These are phyloP conservation scores for Funneliformis caledonium DNA, from an alignment of 371 early-diverging fungal genomes.

Conservation along the genomic window DNA sequence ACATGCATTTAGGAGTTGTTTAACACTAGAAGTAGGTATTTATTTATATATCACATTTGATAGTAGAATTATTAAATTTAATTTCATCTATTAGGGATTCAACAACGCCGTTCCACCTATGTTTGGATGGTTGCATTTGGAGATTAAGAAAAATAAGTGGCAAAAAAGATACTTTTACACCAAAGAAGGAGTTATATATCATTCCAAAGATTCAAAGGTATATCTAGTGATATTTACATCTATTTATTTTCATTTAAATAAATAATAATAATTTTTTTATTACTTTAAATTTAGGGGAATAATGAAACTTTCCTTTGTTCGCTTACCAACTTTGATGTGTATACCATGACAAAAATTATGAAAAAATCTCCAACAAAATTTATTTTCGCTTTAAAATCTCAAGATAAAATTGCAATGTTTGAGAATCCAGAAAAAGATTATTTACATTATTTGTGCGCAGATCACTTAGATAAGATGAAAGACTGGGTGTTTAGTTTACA, in stretches of 20 bases:
- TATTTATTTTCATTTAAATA: constrained; percentile 2
- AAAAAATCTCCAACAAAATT: constrained; percentile 79
- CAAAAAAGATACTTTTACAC: constrained; percentile 70
- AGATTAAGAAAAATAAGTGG: constrained; percentile 79
- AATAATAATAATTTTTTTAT: neutral
- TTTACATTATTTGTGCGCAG: constrained; percentile 78
- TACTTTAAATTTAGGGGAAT: constrained; percentile 44
- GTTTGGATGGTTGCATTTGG: constrained; percentile 70
- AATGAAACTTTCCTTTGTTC: constrained; percentile 66
- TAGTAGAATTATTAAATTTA: neutral
- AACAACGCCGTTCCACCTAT: constrained; percentile 46
- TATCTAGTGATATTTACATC: no score
- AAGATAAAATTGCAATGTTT: constrained; percentile 72
- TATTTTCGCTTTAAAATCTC: constrained; percentile 85
- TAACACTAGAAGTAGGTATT: constrained; percentile 47
- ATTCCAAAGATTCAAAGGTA: constrained; percentile 71
- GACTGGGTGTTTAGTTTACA: constrained; percentile 87
- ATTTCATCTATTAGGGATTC: constrained; percentile 35
- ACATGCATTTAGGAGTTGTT: constrained; percentile 57
- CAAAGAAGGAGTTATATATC: constrained; percentile 67
- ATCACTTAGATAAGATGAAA: constrained; percentile 71
- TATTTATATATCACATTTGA: neutral
- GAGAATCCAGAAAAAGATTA: constrained; percentile 85
- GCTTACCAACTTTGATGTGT: constrained; percentile 80
- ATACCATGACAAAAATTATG: constrained; percentile 65